Evolutionary conservation across 192 early-diverging fungal genomes (phyloP).

Genomic region (Jimgerdemannia flammicorona): DNA sequence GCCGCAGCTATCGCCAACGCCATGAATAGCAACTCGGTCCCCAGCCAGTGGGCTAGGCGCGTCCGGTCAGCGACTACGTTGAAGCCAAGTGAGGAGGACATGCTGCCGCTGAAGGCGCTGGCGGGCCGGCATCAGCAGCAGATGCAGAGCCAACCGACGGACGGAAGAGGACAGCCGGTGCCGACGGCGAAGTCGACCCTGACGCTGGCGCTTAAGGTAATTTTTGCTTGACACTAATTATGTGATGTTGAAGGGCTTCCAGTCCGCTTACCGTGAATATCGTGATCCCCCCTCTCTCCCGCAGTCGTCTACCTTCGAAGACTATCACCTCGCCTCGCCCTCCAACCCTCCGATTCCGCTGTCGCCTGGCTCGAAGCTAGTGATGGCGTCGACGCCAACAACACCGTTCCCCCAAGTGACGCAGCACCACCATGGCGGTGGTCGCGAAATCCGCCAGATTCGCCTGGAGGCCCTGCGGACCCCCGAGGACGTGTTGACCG

Average conservation of each 20-base stretch:
- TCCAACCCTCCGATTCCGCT: too few species aligned
- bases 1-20: neutral
- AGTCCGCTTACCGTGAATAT: too few species aligned
- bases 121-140: slow-evolving; percentile 24
- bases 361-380: too few species aligned
- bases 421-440: slow-evolving; percentile 3
- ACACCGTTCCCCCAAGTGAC: neutral
- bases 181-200: neutral
- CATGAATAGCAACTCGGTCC: neutral
- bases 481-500: slow-evolving; percentile 36
- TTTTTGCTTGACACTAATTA: neutral
- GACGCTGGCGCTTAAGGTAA: neutral
- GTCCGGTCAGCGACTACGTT: slow-evolving; percentile 46
- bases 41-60: slow-evolving; percentile 37
- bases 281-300: too few species aligned
- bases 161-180: neutral
- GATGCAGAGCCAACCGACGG: slow-evolving; percentile 2
- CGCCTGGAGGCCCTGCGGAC: slow-evolving; percentile 39
- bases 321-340: too few species aligned
- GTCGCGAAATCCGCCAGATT: slow-evolving; percentile 32
- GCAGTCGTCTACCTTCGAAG: too few species aligned
- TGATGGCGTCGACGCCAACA: neutral
- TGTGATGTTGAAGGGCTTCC: too few species aligned
- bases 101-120: slow-evolving; percentile 30
- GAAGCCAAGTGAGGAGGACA: slow-evolving; percentile 36